Evolutionary conservation across 306 rosid species (phyloP).

Genomic region (Inga leiocalycina): DNA sequence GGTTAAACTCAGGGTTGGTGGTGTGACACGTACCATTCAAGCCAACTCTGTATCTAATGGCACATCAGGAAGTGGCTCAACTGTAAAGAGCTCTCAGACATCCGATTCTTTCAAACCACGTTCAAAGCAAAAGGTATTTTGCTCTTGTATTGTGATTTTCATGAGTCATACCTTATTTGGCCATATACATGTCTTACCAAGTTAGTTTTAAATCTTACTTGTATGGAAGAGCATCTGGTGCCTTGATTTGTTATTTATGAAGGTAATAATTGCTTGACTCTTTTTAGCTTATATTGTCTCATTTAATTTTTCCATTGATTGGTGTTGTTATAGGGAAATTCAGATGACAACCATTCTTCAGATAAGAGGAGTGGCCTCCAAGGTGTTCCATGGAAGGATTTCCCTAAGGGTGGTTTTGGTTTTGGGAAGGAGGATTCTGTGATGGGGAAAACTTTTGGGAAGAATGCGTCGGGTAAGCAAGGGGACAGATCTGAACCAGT

Average conservation of each 20-base stretch:
- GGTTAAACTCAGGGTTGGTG: constrained; percentile 87
- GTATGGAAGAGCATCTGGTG: constrained; percentile 37
- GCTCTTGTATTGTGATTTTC: constrained; percentile 17
- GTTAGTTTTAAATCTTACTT: constrained; percentile 31
- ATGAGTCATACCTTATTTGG: constrained; percentile 21
- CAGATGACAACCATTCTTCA: constrained; percentile 58
- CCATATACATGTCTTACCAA: neutral
- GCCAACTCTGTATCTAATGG: constrained; percentile 75
- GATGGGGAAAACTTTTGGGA: constrained; percentile 62
- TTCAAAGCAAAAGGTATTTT: constrained; percentile 72
- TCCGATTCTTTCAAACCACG: constrained; percentile 54
- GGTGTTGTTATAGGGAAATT: constrained; percentile 56
- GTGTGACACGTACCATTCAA: constrained; percentile 76
- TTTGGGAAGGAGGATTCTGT: constrained; percentile 62
- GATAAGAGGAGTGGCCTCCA: constrained; percentile 68
- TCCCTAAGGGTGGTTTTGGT: constrained; percentile 69
- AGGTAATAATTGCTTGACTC: constrained; percentile 22
- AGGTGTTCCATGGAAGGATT: constrained; percentile 96
- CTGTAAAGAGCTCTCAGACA: constrained; percentile 53
- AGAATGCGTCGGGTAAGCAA: constrained; percentile 54
- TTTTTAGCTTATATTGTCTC: constrained; percentile 26
- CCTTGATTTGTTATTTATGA: constrained; percentile 38
- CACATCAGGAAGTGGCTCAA: constrained; percentile 47
- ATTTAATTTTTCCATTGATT: constrained; percentile 30
- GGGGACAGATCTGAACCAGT: constrained; percentile 60